Conservation (phyloP, 2,329 filamentous ascomycete species). For the Fusarium hostae region DNA sequence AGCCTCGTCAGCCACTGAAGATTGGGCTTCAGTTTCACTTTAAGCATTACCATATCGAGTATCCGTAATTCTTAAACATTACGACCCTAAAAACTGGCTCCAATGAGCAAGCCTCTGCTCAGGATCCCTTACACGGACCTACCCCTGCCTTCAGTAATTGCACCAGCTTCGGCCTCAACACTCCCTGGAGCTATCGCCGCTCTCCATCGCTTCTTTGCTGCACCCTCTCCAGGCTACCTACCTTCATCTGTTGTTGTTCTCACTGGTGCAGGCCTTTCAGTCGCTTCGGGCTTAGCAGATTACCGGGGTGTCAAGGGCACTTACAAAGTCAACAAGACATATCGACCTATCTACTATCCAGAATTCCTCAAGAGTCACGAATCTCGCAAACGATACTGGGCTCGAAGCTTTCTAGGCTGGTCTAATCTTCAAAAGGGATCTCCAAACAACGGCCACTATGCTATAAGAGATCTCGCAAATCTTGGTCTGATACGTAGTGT, state of each 20-base stretch:
- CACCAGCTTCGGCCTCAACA: slow-evolving; percentile 77
- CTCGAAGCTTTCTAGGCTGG: slow-evolving; percentile 93
- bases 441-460: slow-evolving; percentile 83
- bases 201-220: slow-evolving; percentile 78
- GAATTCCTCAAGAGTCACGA: slow-evolving; percentile 88
- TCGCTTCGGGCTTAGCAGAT: slow-evolving; percentile 91
- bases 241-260: slow-evolving; percentile 61
- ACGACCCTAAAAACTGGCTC: not conserved
- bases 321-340: slow-evolving; percentile 90
- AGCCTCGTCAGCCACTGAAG: slow-evolving; percentile 7
- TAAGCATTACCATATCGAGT: not conserved
- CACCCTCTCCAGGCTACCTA: slow-evolving; percentile 63
- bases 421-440: slow-evolving; percentile 79
- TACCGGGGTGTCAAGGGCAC: slow-evolving; percentile 92
- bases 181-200: slow-evolving; percentile 79
- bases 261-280: slow-evolving; percentile 91
- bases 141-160: slow-evolving; percentile 78
- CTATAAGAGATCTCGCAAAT: slow-evolving; percentile 76
- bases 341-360: slow-evolving; percentile 91
- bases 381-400: slow-evolving; percentile 93
- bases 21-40: not conserved
- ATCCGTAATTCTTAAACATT: not conserved
- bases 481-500: slow-evolving; percentile 80
- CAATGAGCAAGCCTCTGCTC: slow-evolving; percentile 78
- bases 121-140: slow-evolving; percentile 92